Evolutionary conservation across 768 basidiomycete species (phyloP), one percentile per base, ranked within the genome.

Genomic region (Stropharia rugosoannulata): DNA sequence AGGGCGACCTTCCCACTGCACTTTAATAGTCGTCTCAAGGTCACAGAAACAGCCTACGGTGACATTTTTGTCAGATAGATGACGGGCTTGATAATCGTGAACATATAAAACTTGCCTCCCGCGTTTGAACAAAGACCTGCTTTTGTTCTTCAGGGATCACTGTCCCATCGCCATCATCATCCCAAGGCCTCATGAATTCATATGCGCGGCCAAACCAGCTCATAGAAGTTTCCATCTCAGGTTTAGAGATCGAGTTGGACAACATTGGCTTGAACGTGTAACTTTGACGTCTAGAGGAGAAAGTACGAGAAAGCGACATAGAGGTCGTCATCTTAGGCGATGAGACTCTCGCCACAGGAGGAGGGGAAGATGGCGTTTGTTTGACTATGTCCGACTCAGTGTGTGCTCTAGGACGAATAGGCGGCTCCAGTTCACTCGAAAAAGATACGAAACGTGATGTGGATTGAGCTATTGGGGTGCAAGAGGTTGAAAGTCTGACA

Each of bases 21-120:
- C n/a, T 70, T 69, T 1, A 74, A 60, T 4, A 75, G 52, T n/a
- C 68, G 71, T 22, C 63, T 68, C 49, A 68, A 66, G 48, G 63
- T 67, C 36, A 62, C 59, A 7, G 64, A 53, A 16, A 76, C 70
- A 36, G 65, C 64, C 73, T 74, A 45, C 16, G 7, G 4, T 46
- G 37, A n/a, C 27, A 35, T 39, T 10, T 2, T 2, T 1, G 40
- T 57, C 27, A 61, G n/a, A 7, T 18, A 4, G 16, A 10, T 22
- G 8, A 25, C 4, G 22, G 22, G 22, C 22, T 22, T 22, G 22
- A 22, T 22, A 4, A 15, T 29, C 16, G 40, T 11, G 41, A 1
- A 22, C 44, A 16, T 12, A 51, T 55, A 18, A 57, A 57, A 61
- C 66, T 63, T 54, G 63, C 76, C 61, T 67, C 64, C 53, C 62